Evolutionary conservation across 495 filamentous ascomycete species (phyloP).

Genomic region (Penicillium paradoxum): DNA sequence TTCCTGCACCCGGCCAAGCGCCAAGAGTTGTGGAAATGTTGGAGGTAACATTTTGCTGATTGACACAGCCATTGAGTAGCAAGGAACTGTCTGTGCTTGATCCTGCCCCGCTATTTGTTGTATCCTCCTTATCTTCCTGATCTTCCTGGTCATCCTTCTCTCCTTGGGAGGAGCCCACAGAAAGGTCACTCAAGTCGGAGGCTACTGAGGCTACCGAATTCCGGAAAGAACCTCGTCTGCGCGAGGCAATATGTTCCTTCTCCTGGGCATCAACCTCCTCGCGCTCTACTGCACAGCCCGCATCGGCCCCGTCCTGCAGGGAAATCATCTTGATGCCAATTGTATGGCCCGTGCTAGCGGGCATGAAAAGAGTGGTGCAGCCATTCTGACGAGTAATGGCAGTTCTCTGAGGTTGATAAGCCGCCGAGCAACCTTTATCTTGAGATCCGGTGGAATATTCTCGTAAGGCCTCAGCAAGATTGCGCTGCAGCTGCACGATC

Average conservation of each 20-base stretch:
- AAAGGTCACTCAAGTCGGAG: constrained; percentile 38
- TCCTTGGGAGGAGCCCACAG: constrained; percentile 33
- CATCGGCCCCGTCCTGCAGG: constrained; percentile 32
- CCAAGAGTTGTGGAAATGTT: constrained; percentile 31
- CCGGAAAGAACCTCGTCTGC: constrained; percentile 15
- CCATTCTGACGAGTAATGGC: constrained; percentile 64
- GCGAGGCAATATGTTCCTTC: constrained; percentile 10
- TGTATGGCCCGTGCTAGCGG: constrained; percentile 56
- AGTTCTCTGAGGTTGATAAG: constrained; percentile 73
- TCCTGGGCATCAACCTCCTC: constrained; percentile 14
- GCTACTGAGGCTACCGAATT: constrained; percentile 36
- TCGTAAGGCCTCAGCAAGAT: constrained; percentile 70
- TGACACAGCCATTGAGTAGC: constrained; percentile 31
- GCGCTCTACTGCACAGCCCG: constrained; percentile 34
- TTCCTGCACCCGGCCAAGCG: constrained; percentile 37
- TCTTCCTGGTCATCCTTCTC: constrained; percentile 15
- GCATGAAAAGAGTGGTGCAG: constrained; percentile 89
- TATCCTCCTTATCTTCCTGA: background rate
- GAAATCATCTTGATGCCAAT: constrained; percentile 63
- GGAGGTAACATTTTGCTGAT: constrained; percentile 29
- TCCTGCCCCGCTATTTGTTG: constrained; percentile 25
- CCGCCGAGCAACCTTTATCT: constrained; percentile 51
- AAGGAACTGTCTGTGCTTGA: constrained; percentile 22
- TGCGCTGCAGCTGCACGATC: constrained; percentile 56
- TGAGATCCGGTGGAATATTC: constrained; percentile 73